A percentile compares a stretch with the other conserved stretches of the same genome.
Evolutionary conservation across 768 basidiomycete species (phyloP).

Genomic region (Tubosaeta sp.): DNA sequence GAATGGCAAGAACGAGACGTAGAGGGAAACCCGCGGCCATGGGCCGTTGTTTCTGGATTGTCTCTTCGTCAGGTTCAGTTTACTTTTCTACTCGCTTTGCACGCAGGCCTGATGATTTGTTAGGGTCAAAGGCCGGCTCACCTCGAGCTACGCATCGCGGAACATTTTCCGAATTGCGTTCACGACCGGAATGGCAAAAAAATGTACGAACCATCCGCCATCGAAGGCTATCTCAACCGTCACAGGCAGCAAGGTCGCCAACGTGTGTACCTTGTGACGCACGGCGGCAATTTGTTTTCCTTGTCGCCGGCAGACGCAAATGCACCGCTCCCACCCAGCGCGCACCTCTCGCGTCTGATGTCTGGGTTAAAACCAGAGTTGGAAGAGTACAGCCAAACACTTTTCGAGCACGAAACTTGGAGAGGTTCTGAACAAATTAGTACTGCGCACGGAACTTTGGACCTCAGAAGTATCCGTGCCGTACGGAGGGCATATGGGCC

Average conservation of each 20-base stretch:
- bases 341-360: constrained; percentile 30
- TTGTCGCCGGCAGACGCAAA: constrained; percentile 48
- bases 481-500: constrained; percentile 52
- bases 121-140: constrained; percentile 43
- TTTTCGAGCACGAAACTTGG: constrained; percentile 50
- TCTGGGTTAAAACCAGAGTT: constrained; percentile 25
- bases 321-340: constrained; percentile 68
- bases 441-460: constrained; percentile 62
- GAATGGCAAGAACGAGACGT: constrained; percentile 70
- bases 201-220: constrained; percentile 69
- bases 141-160: constrained; percentile 71
- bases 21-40: constrained; percentile 55
- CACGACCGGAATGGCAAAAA: constrained; percentile 37
- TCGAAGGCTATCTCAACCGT: constrained; percentile 85
- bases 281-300: constrained; percentile 71
- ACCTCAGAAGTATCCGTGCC: constrained; percentile 62
- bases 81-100: background rate
- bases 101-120: constrained; percentile 11
- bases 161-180: constrained; percentile 56
- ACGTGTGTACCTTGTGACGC: constrained; percentile 63
- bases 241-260: constrained; percentile 57
- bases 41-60: constrained; percentile 74
- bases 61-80: constrained; percentile 62
- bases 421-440: constrained; percentile 64
- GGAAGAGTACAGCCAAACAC: constrained; percentile 28